Evolutionary conservation across 257 asterid genomes (phyloP), one percentile per base, ranked within the genome.

Genomic region (Petrea volubilis): DNA sequence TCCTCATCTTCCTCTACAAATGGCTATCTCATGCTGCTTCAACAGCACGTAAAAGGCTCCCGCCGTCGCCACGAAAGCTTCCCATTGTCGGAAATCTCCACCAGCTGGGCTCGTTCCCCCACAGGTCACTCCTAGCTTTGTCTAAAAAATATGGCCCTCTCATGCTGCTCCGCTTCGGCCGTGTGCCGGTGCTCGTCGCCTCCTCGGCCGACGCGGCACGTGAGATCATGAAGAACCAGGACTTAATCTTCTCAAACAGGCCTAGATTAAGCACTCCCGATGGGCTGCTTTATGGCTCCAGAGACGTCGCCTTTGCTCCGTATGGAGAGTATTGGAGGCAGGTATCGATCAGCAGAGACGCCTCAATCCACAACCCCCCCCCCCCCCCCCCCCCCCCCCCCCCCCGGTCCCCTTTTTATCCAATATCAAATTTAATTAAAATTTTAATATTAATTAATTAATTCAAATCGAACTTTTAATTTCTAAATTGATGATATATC

Each of bases 321-420:
- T 74, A 83, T 41, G 80, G 83, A 0, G 86, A 83, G 27, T 77
- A 78, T 8, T 86, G 84, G 87, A 74, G 74, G 71, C 52, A 74
- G 43, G 43, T 38, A n/a, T n/a, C n/a, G 43, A 38, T n/a, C 12
- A 7, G 43, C 43, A 38, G 43, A 31, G 38, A 31, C 38, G 7
- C 3, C 38, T 31, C 38, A 7, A 31, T n/a, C n/a, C 38, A 2
- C 38, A 31, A 31, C 38, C 38, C n/a, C n/a, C n/a, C n/a, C n/a
- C n/a, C n/a, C n/a, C n/a, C n/a, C n/a, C n/a, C n/a, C n/a, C n/a
- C n/a, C n/a, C n/a, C n/a, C n/a, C n/a, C n/a, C n/a, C n/a, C n/a
- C n/a, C n/a, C n/a, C n/a, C n/a, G n/a, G n/a, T n/a, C n/a, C n/a
- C n/a, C n/a, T n/a, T n/a, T n/a, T n/a, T n/a, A n/a, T n/a, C n/a